These are phyloP conservation scores for Liriodendron chinense DNA, from an alignment of 164 flowering plant species.

Conservation along the genomic window DNA sequence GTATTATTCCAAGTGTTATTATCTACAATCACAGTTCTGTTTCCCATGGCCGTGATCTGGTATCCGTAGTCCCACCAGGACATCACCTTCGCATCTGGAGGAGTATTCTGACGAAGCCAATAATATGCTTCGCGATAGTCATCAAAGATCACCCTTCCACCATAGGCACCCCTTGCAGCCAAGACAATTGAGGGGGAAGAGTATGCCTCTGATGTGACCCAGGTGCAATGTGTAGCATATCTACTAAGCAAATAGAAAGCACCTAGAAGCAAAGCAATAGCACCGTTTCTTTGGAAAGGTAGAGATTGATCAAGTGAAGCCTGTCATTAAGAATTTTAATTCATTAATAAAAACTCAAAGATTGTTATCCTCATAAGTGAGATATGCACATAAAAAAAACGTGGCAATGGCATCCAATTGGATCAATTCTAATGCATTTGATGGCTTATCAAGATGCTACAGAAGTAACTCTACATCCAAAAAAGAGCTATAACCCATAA, in stretches of 20 bases:
- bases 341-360: neutral
- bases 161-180: conserved; percentile 96
- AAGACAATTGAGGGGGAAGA: conserved; percentile 98
- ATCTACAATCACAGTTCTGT: conserved; percentile 95
- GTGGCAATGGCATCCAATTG: too few relatives aligned
- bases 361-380: neutral
- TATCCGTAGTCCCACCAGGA: conserved; percentile 99
- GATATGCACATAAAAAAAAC: too few relatives aligned
- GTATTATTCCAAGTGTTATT: conserved; percentile 99
- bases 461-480: neutral
- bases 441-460: neutral
- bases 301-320: conserved; percentile 71
- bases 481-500: neutral
- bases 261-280: conserved; percentile 80
- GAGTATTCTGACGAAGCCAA: conserved; percentile 98
- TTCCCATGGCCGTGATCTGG: conserved; percentile 99
- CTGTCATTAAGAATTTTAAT: conserved; percentile 32
- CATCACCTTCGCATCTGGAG: conserved; percentile 96
- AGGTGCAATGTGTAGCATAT: conserved; percentile 92
- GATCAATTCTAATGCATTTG: too few relatives aligned
- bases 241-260: conserved; percentile 83
- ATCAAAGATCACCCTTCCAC: conserved; percentile 91
- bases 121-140: conserved; percentile 98
- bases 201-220: conserved; percentile 99
- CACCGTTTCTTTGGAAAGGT: conserved; percentile 84